Evolutionary conservation across 2,329 filamentous ascomycete genomes (phyloP).

Genomic region (Cladorrhinum sp.): DNA sequence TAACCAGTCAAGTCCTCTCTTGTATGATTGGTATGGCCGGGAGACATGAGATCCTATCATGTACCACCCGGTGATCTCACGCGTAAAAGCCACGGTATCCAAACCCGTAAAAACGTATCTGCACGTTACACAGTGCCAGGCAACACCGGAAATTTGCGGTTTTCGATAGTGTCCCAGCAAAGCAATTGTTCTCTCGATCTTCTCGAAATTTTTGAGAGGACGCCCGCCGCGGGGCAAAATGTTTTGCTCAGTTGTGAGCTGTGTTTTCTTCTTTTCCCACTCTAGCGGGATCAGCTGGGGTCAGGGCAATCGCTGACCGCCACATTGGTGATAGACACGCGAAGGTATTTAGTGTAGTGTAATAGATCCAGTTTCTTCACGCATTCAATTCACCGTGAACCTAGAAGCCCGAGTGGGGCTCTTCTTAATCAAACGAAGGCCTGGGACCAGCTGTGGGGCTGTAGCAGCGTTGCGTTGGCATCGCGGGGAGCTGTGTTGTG

Average conservation of each 20-base stretch:
- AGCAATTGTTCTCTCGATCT: slow-evolving; percentile 4
- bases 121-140: slow-evolving; percentile 7
- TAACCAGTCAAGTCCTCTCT: slow-evolving; percentile 10
- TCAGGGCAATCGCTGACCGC: slow-evolving; percentile 3
- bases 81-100: slow-evolving; percentile 17
- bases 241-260: not conserved
- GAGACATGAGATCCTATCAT: slow-evolving; percentile 7
- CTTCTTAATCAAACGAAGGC: not conserved
- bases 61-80: slow-evolving; percentile 5
- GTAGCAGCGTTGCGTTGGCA: slow-evolving; percentile 27
- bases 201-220: not conserved
- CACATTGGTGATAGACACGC: slow-evolving; percentile 8
- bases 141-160: slow-evolving; percentile 7
- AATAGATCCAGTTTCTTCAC: not conserved
- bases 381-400: slow-evolving; percentile 5
- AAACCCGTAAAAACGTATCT: slow-evolving; percentile 10
- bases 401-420: slow-evolving; percentile 15
- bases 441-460: slow-evolving; percentile 16
- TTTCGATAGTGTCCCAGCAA: not conserved
- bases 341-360: not conserved
- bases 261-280: not conserved
- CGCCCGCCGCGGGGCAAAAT: slow-evolving; percentile 4
- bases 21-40: slow-evolving; percentile 5
- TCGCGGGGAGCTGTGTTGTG: slow-evolving; percentile 22
- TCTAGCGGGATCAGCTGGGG: slow-evolving; percentile 1